phyloP scores from a whole-genome alignment of 495 filamentous ascomycete genomes.

The Xylaria palmicola region DNA sequence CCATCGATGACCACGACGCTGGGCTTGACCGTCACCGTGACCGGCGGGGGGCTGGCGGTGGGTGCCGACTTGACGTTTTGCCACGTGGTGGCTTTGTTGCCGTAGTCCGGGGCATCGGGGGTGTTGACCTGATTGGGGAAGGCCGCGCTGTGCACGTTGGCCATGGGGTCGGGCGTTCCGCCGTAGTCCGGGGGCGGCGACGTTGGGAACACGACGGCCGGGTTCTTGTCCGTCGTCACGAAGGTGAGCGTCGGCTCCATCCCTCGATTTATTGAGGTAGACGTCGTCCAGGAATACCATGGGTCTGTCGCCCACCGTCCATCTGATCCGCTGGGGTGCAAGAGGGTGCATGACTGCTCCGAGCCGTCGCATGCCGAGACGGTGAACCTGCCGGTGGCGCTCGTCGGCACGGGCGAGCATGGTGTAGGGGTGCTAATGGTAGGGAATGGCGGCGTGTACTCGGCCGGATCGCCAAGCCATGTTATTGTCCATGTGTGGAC shows the following conservation, averaged over 20 bases:
- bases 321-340: constrained; percentile 19
- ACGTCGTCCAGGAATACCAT: constrained; percentile 8
- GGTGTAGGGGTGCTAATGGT: constrained; percentile 33
- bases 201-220: constrained; percentile 43
- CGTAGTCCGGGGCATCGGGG: constrained; percentile 32
- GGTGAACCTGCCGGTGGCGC: constrained; percentile 33
- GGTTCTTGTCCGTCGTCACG: constrained; percentile 50
- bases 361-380: constrained; percentile 37
- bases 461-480: constrained; percentile 40
- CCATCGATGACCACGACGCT: constrained; percentile 43
- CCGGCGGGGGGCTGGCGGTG: constrained; percentile 22
- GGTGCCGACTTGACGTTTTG: constrained; percentile 21
- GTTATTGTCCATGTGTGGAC: constrained; percentile 46
- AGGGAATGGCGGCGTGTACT: constrained; percentile 45
- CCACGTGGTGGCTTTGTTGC: constrained; percentile 14
- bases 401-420: constrained; percentile 30
- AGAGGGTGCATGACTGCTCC: constrained; percentile 24
- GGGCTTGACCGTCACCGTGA: constrained; percentile 41
- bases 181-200: constrained; percentile 43
- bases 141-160: constrained; percentile 6
- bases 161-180: constrained; percentile 29
- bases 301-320: constrained; percentile 19
- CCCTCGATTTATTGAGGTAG: constrained; percentile 17
- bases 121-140: constrained; percentile 27
- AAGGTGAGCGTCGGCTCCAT: constrained; percentile 32